phyloP scores from a whole-genome alignment of 2,329 filamentous ascomycete genomes.

The Fusarium sp. region DNA sequence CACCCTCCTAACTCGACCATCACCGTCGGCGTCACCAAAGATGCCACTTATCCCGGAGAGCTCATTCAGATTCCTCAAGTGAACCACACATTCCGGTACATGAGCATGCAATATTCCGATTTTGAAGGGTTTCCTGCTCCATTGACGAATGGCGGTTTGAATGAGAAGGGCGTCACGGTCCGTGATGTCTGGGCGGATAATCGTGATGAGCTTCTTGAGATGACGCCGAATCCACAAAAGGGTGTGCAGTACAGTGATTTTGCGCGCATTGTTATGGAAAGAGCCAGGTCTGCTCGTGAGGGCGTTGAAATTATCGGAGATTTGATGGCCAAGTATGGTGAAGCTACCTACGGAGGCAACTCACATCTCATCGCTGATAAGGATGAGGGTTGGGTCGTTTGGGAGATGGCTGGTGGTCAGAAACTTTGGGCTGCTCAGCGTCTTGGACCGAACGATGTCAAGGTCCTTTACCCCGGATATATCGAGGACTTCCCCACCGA shows the following conservation, averaged over 20 bases:
- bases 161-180: constrained; percentile 41
- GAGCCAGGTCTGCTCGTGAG: constrained; percentile 35
- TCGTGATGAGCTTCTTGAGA: constrained; percentile 39
- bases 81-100: constrained; percentile 39
- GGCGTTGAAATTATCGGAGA: constrained; percentile 38
- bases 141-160: constrained; percentile 38
- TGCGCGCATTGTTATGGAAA: constrained; percentile 43
- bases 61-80: constrained; percentile 41
- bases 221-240: constrained; percentile 39
- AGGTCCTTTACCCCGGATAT: constrained; percentile 39
- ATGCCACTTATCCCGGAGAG: constrained; percentile 37
- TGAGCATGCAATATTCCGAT: constrained; percentile 45
- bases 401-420: constrained; percentile 42
- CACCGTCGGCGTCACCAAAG: constrained; percentile 40
- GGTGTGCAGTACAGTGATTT: constrained; percentile 43
- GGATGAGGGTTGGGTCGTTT: constrained; percentile 42
- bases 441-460: constrained; percentile 38
- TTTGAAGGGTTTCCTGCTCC: constrained; percentile 42
- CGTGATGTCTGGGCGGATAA: constrained; percentile 44
- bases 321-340: constrained; percentile 33
- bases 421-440: constrained; percentile 43
- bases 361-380: constrained; percentile 43
- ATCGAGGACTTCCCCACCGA: constrained; percentile 41
- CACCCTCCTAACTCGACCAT: constrained; percentile 56
- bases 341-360: constrained; percentile 41